Base-by-base conservation (phyloP, 495 filamentous ascomycete species). In the Margaritispora aquatica region DNA sequence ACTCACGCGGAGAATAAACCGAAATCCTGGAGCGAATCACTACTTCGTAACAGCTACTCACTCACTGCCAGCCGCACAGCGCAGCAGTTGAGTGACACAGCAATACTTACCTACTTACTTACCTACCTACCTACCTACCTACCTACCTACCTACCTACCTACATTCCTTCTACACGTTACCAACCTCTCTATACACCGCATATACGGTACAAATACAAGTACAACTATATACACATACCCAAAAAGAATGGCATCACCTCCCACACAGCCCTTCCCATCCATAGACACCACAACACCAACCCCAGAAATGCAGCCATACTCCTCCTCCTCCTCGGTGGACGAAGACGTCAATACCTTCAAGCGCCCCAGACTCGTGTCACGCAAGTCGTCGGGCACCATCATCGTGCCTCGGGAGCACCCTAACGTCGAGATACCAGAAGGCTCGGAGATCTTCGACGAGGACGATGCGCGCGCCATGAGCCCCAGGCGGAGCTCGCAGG, bases 401-500 rank as follows among this genome's bases (percentile, higher is more conserved):
- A 86, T 95, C 59, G 84, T 93, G 19, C 86, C 88, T 19, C 80
- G 88, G 55, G 86, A 92, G 64, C 84, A 85, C 47, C 77, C 79
- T 11, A 80, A 83, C 55, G 83, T 89, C 52, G 85, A 88, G 65
- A 77, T 86, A 10, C 71, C 86, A 59, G 80, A 83, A 47, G 67
- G 72, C 22, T 78, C 87, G 38, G 81, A 86, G 70, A 79, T 84
- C 59, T 81, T 87, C 60, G 90, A 89, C 20, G 88, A 88, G 1
- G 86, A 91, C 70, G 94, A 97, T 69, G 92, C 93, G 38, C 77
- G 93, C 57, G 86, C 90, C 44, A 98, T 98, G 94, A 96, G 91
- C 71, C 94, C 94, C 0, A 82, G 93, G 60, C 80, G 92, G 64
- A 95, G 88, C 63, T 95, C 85, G 58, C 90, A 90, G 51, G 93